These are phyloP conservation scores for Panaeolus papilionaceus DNA, from an alignment of 768 basidiomycete species.

Conservation along the genomic window DNA sequence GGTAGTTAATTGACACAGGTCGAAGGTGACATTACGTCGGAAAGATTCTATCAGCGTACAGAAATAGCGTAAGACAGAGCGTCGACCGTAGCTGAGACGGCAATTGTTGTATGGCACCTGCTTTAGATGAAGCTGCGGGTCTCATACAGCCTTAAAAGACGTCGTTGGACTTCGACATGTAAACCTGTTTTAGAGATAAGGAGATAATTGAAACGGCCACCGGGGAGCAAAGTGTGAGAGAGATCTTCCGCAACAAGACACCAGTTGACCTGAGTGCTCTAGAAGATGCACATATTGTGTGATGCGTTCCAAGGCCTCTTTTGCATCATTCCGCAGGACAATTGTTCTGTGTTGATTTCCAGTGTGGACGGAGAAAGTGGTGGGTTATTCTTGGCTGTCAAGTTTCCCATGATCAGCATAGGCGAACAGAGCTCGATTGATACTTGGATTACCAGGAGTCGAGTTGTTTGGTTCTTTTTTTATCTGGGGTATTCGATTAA, in stretches of 20 bases:
- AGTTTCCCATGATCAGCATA: neutral
- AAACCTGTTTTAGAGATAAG: no score
- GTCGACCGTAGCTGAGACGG: neutral
- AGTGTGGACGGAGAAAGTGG: neutral
- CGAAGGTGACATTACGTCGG: neutral
- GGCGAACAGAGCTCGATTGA: neutral
- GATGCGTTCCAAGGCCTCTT: neutral
- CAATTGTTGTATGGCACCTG: neutral
- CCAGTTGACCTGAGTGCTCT: neutral
- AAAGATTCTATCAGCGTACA: neutral
- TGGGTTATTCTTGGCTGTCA: neutral
- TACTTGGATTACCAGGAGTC: neutral
- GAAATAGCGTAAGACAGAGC: neutral
- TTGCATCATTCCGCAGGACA: neutral
- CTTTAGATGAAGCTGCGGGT: no score
- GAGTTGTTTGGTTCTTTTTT: neutral
- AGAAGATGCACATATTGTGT: neutral
- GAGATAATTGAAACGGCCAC: no score
- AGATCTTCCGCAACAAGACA: neutral
- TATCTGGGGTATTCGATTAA: neutral
- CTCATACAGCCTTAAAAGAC: no score
- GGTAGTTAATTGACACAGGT: neutral
- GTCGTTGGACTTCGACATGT: no score
- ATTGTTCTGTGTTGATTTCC: neutral
- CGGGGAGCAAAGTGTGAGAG: neutral